Conservation (phyloP, 768 basidiomycete species). For the Fistulinella prunicolor region DNA sequence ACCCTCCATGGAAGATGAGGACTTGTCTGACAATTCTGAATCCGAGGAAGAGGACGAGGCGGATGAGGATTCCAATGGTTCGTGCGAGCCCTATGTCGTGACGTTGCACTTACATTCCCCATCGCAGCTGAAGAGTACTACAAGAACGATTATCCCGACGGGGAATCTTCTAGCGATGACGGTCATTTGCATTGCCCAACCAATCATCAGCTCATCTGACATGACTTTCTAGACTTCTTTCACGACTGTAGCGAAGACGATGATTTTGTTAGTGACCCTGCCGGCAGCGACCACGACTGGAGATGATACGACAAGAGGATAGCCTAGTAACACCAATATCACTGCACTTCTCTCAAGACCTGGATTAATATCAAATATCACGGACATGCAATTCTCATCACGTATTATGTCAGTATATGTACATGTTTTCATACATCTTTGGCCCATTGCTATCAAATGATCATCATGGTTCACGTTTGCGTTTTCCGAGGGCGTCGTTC, state of each 20-base stretch:
- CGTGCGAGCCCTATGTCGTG: conserved; percentile 2
- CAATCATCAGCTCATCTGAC: conserved; percentile 3
- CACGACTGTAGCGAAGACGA: conserved; percentile 54
- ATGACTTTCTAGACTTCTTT: conserved; percentile 47
- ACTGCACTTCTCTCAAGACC: conserved; percentile 17
- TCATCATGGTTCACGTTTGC: conserved; percentile 3
- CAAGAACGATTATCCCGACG: conserved; percentile 83
- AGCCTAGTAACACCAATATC: conserved; percentile 11
- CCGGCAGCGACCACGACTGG: conserved; percentile 33
- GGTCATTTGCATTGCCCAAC: conserved; percentile 35
- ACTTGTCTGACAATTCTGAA: conserved; percentile 60
- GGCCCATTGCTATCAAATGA: neutral
- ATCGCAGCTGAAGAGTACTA: conserved; percentile 74
- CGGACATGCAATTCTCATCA: conserved; percentile 15
- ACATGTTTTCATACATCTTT: conserved; percentile 14
- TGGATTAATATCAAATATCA: conserved; percentile 20
- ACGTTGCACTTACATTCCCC: neutral
- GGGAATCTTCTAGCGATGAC: conserved; percentile 45
- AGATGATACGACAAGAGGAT: conserved; percentile 22
- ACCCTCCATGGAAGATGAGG: conserved; percentile 46
- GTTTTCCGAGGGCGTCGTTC: neutral
- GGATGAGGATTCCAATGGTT: conserved; percentile 85
- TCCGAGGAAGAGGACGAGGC: conserved; percentile 70
- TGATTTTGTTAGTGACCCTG: conserved; percentile 33
- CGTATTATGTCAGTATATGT: conserved; percentile 11